phyloP scores from a whole-genome alignment of 2,329 filamentous ascomycete species.

The Colletotrichum chrysophilum region DNA sequence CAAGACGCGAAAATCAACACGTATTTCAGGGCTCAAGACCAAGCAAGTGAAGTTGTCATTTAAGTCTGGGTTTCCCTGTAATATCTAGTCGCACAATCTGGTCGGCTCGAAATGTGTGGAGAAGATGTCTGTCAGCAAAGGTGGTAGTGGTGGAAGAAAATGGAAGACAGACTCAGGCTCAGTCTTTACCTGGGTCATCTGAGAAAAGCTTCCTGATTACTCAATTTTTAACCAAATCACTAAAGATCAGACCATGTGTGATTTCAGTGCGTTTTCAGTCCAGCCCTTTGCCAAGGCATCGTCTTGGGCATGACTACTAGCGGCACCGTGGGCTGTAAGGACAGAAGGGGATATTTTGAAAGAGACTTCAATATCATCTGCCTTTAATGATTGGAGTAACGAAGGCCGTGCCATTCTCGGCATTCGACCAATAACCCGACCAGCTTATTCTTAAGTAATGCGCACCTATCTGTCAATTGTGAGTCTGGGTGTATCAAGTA shows the following conservation, averaged over 20 bases:
- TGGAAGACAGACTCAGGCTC: background rate
- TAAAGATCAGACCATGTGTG: background rate
- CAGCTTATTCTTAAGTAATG: background rate
- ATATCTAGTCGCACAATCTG: background rate
- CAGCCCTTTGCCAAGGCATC: background rate
- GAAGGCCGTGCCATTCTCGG: background rate
- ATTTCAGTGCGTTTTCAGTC: background rate
- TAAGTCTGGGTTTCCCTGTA: background rate
- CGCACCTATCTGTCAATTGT: background rate
- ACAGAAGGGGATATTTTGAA: background rate
- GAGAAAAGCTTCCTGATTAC: rapidly evolving
- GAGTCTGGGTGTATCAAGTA: background rate
- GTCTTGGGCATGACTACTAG: background rate
- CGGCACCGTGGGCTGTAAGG: background rate
- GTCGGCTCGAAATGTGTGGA: background rate
- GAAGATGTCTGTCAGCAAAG: background rate
- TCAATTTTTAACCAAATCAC: background rate
- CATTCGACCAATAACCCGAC: background rate
- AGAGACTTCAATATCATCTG: background rate
- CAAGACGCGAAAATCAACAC: background rate
- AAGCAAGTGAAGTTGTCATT: background rate
- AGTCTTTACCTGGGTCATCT: background rate
- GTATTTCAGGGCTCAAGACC: background rate
- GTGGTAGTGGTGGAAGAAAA: background rate
- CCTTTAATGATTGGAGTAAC: background rate